Evolutionary conservation across 306 rosid genomes (phyloP), one percentile per base, ranked within the genome.

Genomic region (Medicago truncatula): DNA sequence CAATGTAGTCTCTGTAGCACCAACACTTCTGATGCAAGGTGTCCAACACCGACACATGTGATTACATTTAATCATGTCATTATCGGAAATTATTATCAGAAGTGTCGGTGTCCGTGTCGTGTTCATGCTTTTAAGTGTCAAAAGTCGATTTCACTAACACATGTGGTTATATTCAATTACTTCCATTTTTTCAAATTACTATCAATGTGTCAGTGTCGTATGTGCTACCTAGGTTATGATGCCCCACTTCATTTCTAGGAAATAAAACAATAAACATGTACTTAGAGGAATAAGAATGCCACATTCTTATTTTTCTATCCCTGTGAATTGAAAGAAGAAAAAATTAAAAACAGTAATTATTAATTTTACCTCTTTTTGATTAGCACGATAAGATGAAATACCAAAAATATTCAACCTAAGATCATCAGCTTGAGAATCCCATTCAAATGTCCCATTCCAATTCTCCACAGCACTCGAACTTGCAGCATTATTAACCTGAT

Each of bases 381-480:
- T 91, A 54, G 96, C 90, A 56, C 98, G 97, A 80, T 90, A 94
- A 18, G 89, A 47, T 9, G 97, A 83, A 88, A 91, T 89, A 84
- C 98, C 97, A 79, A 94, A 94, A 67, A 91, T 71, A 57, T 94
- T 94, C 73, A 94, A 84, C 75, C 93, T 82, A 60, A 86, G 15
- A 70, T 94, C 90, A 76, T 90, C 92, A 2, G 94, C 98, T 83
- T 82, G 70, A 71, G 96, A 86, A 86, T 94, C 98, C 97, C 98
- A 94, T 70, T 86, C 83, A 83, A 91, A 91, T 62, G 80, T 9
- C 13, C 91, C 91, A 79, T 86, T 85, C 98, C 97, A 94, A 79
- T 86, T 80, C 80, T 94, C 98, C 56, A 78, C 83, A 6, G 76
- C 16, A 39, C 75, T 79, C 3, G 91, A 78, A 83, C 85, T 69